Percentiles rank a stretch among this genome's conserved stretches.
Conservation (phyloP, 805 yeast genomes). For the Yamadazyma takamatsuzukensis region DNA sequence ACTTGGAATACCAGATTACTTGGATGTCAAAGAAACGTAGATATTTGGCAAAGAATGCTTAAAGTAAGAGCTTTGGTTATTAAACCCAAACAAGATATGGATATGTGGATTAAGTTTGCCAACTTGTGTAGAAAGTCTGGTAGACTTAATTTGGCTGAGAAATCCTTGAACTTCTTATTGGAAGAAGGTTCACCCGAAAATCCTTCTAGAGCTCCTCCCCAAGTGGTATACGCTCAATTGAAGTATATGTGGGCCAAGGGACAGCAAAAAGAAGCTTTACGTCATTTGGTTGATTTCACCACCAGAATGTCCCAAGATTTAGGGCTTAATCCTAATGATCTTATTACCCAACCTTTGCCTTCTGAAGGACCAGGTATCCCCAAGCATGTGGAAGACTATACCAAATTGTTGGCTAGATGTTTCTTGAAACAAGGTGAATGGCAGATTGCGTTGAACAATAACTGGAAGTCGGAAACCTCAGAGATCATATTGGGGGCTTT, state of each 20-base stretch:
- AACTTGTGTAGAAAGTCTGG: conserved; percentile 94
- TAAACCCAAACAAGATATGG: conserved; percentile 94
- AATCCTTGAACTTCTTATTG: conserved; percentile 73
- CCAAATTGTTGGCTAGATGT: conserved; percentile 85
- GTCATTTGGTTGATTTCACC: conserved; percentile 84
- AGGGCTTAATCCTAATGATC: conserved; percentile 81
- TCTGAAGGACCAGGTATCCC: conserved; percentile 67
- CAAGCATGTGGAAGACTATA: conserved; percentile 76
- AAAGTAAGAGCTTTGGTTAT: conserved; percentile 91
- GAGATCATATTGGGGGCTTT: conserved; percentile 90
- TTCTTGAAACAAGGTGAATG: conserved; percentile 98
- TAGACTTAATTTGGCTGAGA: conserved; percentile 86
- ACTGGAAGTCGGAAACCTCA: conserved; percentile 75
- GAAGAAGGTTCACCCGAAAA: conserved; percentile 66
- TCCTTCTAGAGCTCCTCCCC: conserved; percentile 87
- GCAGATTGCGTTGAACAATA: conserved; percentile 78
- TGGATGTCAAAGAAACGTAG: conserved; percentile 96
- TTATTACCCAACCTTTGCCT: conserved; percentile 83
- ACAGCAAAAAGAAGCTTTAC: conserved; percentile 78
- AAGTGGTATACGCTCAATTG: conserved; percentile 94
- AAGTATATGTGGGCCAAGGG: conserved; percentile 98
- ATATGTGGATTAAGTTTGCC: conserved; percentile 97
- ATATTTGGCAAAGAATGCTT: conserved; percentile 96
- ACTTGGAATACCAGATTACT: conserved; percentile 92
- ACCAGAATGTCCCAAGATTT: conserved; percentile 85